These are phyloP conservation scores for Nematocida sp. DNA, from an alignment of 371 early-diverging fungal genomes.

Conservation along the genomic window DNA sequence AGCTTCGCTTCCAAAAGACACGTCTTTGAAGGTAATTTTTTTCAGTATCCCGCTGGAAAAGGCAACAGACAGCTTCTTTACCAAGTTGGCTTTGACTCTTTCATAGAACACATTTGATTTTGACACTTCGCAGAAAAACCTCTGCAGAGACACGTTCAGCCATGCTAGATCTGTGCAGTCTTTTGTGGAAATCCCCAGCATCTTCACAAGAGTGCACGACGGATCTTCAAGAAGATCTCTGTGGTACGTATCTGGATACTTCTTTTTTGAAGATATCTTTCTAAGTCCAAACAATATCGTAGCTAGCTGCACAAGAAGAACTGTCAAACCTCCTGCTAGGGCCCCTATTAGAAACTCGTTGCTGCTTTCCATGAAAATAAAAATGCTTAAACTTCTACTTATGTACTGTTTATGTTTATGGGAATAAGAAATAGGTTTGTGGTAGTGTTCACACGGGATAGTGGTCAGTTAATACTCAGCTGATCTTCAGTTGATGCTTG, in stretches of 20 bases:
- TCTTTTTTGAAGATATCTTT: conserved; percentile 23
- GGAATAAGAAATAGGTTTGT: no score
- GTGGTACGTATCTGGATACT: conserved; percentile 31
- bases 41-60: conserved; percentile 52
- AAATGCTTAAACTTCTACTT: not conserved
- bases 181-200: conserved; percentile 35
- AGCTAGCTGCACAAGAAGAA: conserved; percentile 22
- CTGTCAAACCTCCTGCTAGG: not conserved
- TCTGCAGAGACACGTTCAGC: conserved; percentile 59
- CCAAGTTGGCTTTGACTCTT: conserved; percentile 49
- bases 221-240: conserved; percentile 37
- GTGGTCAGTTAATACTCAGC: no score
- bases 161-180: conserved; percentile 56
- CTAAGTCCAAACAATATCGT: conserved; percentile 30
- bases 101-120: conserved; percentile 54
- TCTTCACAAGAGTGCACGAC: conserved; percentile 6
- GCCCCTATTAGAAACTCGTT: conserved; percentile 10
- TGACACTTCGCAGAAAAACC: conserved; percentile 55
- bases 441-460: no score
- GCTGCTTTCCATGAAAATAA: conserved; percentile 8
- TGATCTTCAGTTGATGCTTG: no score
- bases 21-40: conserved; percentile 50
- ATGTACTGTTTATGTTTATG: no score
- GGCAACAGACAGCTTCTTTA: conserved; percentile 51
- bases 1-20: conserved; percentile 60